Evolutionary conservation across 305 asterid species (phyloP), one percentile per base, ranked within the genome.

Genomic region (Plantago lanceolata): DNA sequence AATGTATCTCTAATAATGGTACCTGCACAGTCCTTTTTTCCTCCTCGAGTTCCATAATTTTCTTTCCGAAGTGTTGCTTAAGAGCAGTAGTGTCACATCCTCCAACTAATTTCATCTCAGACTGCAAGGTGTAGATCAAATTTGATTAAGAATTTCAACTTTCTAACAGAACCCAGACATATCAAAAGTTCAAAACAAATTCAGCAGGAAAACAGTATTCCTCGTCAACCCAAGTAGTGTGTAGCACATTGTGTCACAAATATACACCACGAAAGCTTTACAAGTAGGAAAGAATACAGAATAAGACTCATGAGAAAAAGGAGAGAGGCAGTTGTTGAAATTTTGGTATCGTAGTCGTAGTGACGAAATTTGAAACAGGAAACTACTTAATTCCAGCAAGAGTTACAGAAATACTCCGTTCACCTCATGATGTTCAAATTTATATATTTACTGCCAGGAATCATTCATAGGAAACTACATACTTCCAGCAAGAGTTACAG

Each of bases 1-100:
- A 45, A 12, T 43, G 3, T 55, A 8, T 21, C 55, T 68, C 37
- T 21, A 6, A 54, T 18, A 29, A 48, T 55, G 31, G 54, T 56
- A 94, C 99, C 97, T 94, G 96, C 74, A 88, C 97, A 43, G 85
- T 82, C 70, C 81, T 76, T 67, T 94, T 94, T 79, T 94, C 99
- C 72, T 90, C 99, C 77, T 94, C 99, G 61, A 94, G 99, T 85
- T 90, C 99, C 75, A 82, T 49, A 64, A 94, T 71, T 71, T 90
- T 94, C 84, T 84, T 94, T 26, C 99, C 97, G 9, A 94, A 94
- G 68, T 94, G 99, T 73, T 94, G 97, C 84, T 90, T 90, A 53
- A 94, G 93, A 64, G 99, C 91, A 15, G 81, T 68, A 45, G 99
- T 84, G 80, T 89, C 97, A 24, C 70, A 62, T 53, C 95, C 97